These are phyloP conservation scores for Leishmania tropica DNA, from an alignment of 208 protist genomes.

Conservation along the genomic window DNA sequence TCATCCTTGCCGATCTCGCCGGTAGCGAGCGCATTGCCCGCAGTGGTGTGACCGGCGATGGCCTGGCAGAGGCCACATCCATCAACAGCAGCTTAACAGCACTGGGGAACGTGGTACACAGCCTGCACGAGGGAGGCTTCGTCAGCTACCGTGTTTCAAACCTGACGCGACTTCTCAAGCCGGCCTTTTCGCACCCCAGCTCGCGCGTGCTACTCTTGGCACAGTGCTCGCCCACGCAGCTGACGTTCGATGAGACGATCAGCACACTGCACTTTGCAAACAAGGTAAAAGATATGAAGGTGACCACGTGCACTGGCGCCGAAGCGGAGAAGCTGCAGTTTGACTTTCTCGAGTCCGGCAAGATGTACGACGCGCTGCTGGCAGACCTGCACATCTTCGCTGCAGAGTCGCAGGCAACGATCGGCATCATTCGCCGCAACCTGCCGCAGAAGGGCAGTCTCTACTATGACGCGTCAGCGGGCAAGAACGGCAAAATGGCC, in stretches of 20 bases:
- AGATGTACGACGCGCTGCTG: slow-evolving; percentile 64
- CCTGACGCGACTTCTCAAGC: slow-evolving; percentile 88
- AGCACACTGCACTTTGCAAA: slow-evolving; percentile 91
- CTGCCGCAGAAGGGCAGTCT: slow-evolving; percentile 51
- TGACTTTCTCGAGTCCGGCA: slow-evolving; percentile 57
- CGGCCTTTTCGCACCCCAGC: slow-evolving; percentile 80
- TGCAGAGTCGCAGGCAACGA: slow-evolving; percentile 39
- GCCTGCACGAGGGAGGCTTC: slow-evolving; percentile 79
- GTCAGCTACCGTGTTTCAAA: slow-evolving; percentile 91
- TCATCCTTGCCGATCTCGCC: slow-evolving; percentile 94
- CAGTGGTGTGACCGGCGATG: slow-evolving; percentile 65
- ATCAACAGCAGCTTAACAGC: slow-evolving; percentile 95
- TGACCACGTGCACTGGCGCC: slow-evolving; percentile 40
- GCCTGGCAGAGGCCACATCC: slow-evolving; percentile 80
- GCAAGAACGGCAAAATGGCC: slow-evolving; percentile 39
- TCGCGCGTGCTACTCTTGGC: slow-evolving; percentile 88
- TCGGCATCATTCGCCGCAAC: slow-evolving; percentile 56
- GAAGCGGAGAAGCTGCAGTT: slow-evolving; percentile 62
- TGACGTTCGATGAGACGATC: slow-evolving; percentile 87
- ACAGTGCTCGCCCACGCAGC: slow-evolving; percentile 78
- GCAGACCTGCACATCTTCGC: slow-evolving; percentile 81
- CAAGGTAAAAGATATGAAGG: slow-evolving; percentile 90
- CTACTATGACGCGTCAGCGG: slow-evolving; percentile 56
- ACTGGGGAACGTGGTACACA: slow-evolving; percentile 93
- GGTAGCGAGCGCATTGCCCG: slow-evolving; percentile 88